phyloP scores from a whole-genome alignment of 2,329 filamentous ascomycete species.

The Talaromyces funiculosus region DNA sequence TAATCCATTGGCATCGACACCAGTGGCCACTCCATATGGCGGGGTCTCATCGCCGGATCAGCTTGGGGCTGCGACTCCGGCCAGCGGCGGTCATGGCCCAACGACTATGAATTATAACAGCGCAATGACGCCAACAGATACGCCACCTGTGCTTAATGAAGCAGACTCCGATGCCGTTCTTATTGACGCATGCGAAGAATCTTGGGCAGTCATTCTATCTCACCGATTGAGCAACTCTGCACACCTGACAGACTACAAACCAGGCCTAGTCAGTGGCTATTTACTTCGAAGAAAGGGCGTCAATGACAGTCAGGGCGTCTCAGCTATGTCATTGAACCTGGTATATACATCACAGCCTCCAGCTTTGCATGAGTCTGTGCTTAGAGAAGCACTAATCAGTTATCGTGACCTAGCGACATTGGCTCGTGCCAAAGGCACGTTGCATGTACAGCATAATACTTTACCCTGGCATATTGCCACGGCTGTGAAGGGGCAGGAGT shows the following conservation, averaged over 20 bases:
- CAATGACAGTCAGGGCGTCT: conserved; percentile 38
- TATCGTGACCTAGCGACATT: conserved; percentile 42
- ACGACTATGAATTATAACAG: conserved; percentile 24
- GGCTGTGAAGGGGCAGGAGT: conserved; percentile 37
- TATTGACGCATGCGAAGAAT: conserved; percentile 54
- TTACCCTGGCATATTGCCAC: conserved; percentile 46
- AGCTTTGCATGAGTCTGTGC: conserved; percentile 28
- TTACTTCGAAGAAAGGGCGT: conserved; percentile 41
- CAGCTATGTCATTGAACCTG: conserved; percentile 39
- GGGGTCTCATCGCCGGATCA: conserved; percentile 40
- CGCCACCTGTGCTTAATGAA: conserved; percentile 28
- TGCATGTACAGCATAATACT: conserved; percentile 36
- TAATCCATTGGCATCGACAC: conserved; percentile 31
- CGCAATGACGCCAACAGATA: conserved; percentile 30
- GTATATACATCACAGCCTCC: conserved; percentile 30
- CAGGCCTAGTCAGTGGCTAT: conserved; percentile 42
- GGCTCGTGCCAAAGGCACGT: conserved; percentile 38
- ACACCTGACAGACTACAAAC: conserved; percentile 38
- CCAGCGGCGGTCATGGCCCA: conserved; percentile 25
- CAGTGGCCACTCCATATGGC: conserved; percentile 35
- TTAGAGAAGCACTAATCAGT: conserved; percentile 40
- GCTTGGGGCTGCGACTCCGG: conserved; percentile 35
- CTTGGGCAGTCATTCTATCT: conserved; percentile 53
- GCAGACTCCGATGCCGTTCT: conserved; percentile 53
- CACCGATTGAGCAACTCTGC: conserved; percentile 42